Evolutionary conservation across 768 basidiomycete genomes (phyloP), one percentile per base, ranked within the genome.

Genomic region (Obba rivulosa): DNA sequence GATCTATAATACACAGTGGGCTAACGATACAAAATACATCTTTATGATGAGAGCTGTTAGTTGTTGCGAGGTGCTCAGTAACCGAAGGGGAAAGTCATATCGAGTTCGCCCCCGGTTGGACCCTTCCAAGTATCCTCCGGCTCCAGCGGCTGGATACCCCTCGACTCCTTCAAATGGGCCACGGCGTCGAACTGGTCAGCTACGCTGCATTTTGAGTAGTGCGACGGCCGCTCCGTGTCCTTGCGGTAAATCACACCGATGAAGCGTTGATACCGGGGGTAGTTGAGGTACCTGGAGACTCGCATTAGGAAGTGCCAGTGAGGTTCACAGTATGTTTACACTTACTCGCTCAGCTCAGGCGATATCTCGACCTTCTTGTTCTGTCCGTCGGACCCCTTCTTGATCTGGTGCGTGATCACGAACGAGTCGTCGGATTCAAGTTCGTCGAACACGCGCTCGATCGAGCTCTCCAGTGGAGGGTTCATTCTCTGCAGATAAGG

Each of bases 161-260:
- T 46, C 17, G 58, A 57, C 25, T 57, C 18, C 28, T 54, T 51
- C 20, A 58, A 34, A 48, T 58, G 51, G 4, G 44, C 58, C 8
- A 62, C 46, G n/a, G 55, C 58, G 45, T 63, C 63, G 42, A 58
- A 62, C 51, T 63, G 63, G 17, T 56, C 46, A 9, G 59, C 61
- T 1, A 55, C 52, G 34, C 52, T 56, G 54, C 60, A 62, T 34
- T 45, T 51, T 4, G 55, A 55, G 45, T 65, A 65, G 47, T 63
- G 63, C 40, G 62, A 63, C 50, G 53, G 54, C 1, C 57, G 36
- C 40, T 65, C 62, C 5, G 64, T 61, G 16, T 45, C 42, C 3
- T 51, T 56, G 11, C 60, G 45, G 46, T 65, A 64, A 17, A 65
- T 58, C 25, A 65, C 59, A 17, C 62, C 64, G 38, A 64, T 62